Conservation (phyloP, 1,139 yeast genomes). For the Blastobotrys raffinosifermentans region DNA sequence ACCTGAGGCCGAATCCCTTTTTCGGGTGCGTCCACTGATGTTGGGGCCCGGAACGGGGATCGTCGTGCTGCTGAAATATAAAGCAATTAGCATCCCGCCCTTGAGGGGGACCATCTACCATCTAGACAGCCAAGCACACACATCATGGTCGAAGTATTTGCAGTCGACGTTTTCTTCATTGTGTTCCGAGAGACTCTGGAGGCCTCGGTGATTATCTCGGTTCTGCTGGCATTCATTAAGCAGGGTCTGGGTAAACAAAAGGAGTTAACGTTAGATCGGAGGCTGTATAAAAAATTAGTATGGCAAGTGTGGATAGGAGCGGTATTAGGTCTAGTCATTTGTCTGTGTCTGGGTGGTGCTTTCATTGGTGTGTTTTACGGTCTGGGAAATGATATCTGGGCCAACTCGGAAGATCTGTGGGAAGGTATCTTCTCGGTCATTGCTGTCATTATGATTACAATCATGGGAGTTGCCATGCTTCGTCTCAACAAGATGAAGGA, state of each 20-base stretch:
- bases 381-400: conserved; percentile 78
- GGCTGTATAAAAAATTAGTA: conserved; percentile 53
- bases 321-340: conserved; percentile 58
- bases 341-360: conserved; percentile 74
- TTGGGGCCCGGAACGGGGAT: no score
- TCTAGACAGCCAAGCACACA: conserved; percentile 1
- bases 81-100: not conserved
- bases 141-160: conserved; percentile 35
- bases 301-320: conserved; percentile 82
- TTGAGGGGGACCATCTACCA: not conserved
- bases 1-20: not conserved
- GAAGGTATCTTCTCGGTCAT: conserved; percentile 83
- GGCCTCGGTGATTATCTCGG: conserved; percentile 85
- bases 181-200: conserved; percentile 87
- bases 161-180: conserved; percentile 61
- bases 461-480: conserved; percentile 90
- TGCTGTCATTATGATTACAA: conserved; percentile 75
- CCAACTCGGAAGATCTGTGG: conserved; percentile 83
- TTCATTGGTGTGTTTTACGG: conserved; percentile 81
- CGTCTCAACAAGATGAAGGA: conserved; percentile 85
- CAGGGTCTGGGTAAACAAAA: conserved; percentile 59
- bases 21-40: not conserved
- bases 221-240: conserved; percentile 79
- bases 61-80: no score
- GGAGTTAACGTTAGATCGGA: conserved; percentile 27